A percentile compares a stretch with the other conserved stretches of the same genome.
Conservation (phyloP, 2,329 filamentous ascomycete species). For the Tolypocladium capitatum region DNA sequence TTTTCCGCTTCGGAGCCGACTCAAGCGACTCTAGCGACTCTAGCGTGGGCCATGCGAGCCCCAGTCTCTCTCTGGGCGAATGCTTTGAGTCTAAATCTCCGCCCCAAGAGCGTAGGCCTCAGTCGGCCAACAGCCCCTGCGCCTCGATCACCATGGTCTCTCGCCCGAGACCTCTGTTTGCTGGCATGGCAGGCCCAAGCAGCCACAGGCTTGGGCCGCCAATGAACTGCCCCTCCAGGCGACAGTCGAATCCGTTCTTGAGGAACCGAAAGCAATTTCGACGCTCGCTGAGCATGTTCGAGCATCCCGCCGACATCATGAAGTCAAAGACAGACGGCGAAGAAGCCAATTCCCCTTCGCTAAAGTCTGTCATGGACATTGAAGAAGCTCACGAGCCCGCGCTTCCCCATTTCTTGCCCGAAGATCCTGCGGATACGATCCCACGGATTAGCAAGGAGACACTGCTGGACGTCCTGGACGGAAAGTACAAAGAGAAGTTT, state of each 20-base stretch:
- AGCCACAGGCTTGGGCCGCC: constrained; percentile 63
- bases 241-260: constrained; percentile 56
- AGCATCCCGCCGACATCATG: constrained; percentile 78
- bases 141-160: constrained; percentile 42
- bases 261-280: constrained; percentile 80
- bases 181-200: constrained; percentile 36
- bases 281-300: constrained; percentile 95
- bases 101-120: constrained; percentile 51
- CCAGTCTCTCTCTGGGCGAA: constrained; percentile 55
- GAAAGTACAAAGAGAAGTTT: constrained; percentile 63
- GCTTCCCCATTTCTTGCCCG: constrained; percentile 72
- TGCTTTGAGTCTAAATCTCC: constrained; percentile 67
- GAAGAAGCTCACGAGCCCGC: constrained; percentile 61
- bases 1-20: constrained; percentile 58
- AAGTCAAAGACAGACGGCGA: constrained; percentile 56
- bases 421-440: constrained; percentile 72
- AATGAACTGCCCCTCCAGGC: constrained; percentile 55
- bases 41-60: constrained; percentile 14
- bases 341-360: constrained; percentile 25
- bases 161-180: constrained; percentile 52
- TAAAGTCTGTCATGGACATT: constrained; percentile 71
- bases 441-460: constrained; percentile 76
- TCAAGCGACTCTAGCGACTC: constrained; percentile 14
- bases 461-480: constrained; percentile 76
- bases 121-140: constrained; percentile 47